Conservation (phyloP, 2,329 filamentous ascomycete genomes). For the Phialophora chinensis region DNA sequence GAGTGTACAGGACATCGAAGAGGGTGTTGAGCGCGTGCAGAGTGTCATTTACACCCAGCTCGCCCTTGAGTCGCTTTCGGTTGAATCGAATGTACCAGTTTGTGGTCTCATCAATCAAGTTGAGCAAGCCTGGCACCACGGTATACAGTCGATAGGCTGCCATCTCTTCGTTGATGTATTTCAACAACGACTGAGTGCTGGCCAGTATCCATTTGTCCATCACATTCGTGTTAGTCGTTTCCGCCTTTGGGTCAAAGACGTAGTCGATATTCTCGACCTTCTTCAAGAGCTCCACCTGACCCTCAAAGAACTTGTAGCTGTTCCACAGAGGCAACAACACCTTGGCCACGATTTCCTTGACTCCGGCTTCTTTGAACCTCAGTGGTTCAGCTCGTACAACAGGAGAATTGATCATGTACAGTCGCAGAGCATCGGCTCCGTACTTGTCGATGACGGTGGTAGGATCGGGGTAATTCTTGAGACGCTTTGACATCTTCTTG, state of each 20-base stretch:
- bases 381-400: constrained; percentile 85
- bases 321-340: constrained; percentile 88
- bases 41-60: constrained; percentile 84
- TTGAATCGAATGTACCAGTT: constrained; percentile 96
- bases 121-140: constrained; percentile 78
- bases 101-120: constrained; percentile 83
- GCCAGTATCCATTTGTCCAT: constrained; percentile 94
- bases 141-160: constrained; percentile 76
- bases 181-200: constrained; percentile 79
- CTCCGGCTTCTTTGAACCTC: constrained; percentile 81
- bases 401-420: constrained; percentile 93
- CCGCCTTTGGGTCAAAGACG: constrained; percentile 72
- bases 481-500: constrained; percentile 93
- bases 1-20: constrained; percentile 89
- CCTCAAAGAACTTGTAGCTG: constrained; percentile 89
- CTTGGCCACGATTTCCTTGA: constrained; percentile 87
- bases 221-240: constrained; percentile 77
- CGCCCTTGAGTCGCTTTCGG: constrained; percentile 81
- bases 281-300: constrained; percentile 80
- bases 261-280: constrained; percentile 80
- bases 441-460: constrained; percentile 78
- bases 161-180: constrained; percentile 91
- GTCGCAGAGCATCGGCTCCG: constrained; percentile 82
- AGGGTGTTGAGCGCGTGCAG: constrained; percentile 89
- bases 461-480: constrained; percentile 91